Evolutionary conservation across 305 asterid genomes (phyloP), one percentile per base, ranked within the genome.

Genomic region (Coffea humblotiana): DNA sequence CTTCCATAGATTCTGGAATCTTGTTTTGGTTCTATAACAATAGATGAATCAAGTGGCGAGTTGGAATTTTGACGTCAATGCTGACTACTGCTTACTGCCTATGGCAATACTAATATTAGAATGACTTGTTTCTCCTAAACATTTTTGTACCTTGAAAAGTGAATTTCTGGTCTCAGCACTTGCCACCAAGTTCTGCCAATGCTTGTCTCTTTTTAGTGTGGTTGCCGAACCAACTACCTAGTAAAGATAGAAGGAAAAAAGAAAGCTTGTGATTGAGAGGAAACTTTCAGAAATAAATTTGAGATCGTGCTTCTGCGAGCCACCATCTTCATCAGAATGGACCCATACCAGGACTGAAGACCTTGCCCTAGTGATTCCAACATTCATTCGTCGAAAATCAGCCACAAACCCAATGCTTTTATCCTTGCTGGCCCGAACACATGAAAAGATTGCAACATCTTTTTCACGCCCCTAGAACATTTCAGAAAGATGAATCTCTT

Each of bases 181-280:
- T 83, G 88, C 90, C 40, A 96, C 76, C 82, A 96, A 89, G 89
- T 91, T 93, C 91, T 89, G 87, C 99, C 99, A 96, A 79, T 90
- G 98, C 49, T 70, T 78, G 78, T 94, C 97, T 85, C 87, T 88
- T 91, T 84, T 93, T 90, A 96, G 85, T 25, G 99, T 90, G 54
- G 97, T 88, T 69, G 96, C 98, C 80, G 98, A 94, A 82, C 99
- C 99, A 81, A 96, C 99, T 76, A 96, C 98, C 99, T 95, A 80
- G 66, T 79, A n/a, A n/a, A 72, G 49, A 75, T 37, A 76, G 52
- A 54, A 69, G 48, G 43, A 80, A 63, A 60, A n/a, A 21, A 75
- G n/a, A 79, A 73, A 66, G 64, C 23, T 18, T n/a, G 74, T 52
- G 51, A 77, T 52, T 63, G 79, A 76, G 18, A 48, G 80, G 82